Evolutionary conservation across 805 yeast species (phyloP).

Genomic region (Myxozyma kluyveri): DNA sequence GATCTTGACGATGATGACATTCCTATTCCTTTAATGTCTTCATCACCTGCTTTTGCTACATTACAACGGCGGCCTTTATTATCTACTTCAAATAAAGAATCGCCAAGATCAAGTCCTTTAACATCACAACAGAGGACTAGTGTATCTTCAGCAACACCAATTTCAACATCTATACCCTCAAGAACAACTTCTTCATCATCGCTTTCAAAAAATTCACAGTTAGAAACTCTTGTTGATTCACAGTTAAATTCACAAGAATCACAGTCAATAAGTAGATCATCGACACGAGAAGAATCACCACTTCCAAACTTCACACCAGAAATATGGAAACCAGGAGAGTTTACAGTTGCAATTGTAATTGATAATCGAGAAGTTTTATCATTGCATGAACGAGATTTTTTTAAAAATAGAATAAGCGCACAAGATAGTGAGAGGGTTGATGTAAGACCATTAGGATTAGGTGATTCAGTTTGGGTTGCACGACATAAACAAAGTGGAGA

Average conservation of each 20-base stretch:
- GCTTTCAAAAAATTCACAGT: too few species aligned
- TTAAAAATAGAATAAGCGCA: constrained; percentile 51
- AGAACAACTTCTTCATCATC: too few species aligned
- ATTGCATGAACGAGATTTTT: constrained; percentile 64
- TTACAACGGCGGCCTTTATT: not conserved
- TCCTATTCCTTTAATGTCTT: not conserved
- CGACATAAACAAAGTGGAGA: constrained; percentile 54
- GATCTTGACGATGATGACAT: not conserved
- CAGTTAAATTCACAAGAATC: not conserved
- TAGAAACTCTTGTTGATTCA: not conserved
- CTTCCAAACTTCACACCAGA: constrained; percentile 13
- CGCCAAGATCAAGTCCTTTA: too few species aligned
- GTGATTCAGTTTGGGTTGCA: constrained; percentile 91
- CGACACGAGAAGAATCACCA: not conserved
- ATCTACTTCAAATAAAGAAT: not conserved
- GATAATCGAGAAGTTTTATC: constrained; percentile 85
- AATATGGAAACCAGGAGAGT: constrained; percentile 62
- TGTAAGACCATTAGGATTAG: constrained; percentile 63
- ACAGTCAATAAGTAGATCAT: not conserved
- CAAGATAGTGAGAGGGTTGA: constrained; percentile 51
- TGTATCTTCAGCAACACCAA: not conserved
- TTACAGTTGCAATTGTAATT: constrained; percentile 57
- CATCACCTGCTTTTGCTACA: too few species aligned
- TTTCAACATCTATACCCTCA: not conserved
- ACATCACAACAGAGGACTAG: too few species aligned